These are phyloP conservation scores for Blepharisma japonicum DNA, from an alignment of 73 alveolate genomes.

Conservation along the genomic window DNA sequence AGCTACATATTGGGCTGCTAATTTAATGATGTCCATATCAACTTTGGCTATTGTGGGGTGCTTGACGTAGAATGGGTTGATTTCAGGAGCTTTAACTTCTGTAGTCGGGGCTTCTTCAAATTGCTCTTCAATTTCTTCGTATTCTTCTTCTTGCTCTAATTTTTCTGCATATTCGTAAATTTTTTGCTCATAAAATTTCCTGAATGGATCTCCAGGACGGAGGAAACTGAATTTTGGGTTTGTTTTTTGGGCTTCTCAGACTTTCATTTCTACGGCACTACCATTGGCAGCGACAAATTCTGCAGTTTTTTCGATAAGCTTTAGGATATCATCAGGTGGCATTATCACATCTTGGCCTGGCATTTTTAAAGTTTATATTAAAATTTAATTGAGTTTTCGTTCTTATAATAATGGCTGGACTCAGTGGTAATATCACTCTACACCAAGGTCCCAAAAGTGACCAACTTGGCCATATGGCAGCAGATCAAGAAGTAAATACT, in stretches of 20 bases:
- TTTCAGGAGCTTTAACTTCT: conserved; percentile 39
- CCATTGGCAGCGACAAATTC: conserved; percentile 81
- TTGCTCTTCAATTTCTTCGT: conserved; percentile 40
- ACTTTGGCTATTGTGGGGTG: conserved; percentile 87
- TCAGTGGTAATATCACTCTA: too few species aligned
- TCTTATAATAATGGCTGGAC: too few species aligned
- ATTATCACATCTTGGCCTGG: conserved; percentile 37
- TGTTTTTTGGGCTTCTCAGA: conserved; percentile 55
- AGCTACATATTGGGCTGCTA: conserved; percentile 95
- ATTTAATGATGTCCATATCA: conserved; percentile 91
- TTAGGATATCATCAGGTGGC: conserved; percentile 56
- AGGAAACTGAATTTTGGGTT: conserved; percentile 71
- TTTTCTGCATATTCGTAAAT: conserved; percentile 57
- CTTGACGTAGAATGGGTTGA: conserved; percentile 56
- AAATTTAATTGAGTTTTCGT: too few species aligned
- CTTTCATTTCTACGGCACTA: conserved; percentile 53
- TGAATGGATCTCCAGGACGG: conserved; percentile 67
- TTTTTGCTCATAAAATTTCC: conserved; percentile 71
- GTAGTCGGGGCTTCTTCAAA: conserved; percentile 35
- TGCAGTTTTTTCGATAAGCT: conserved; percentile 76
- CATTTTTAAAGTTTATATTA: conserved; percentile 5
- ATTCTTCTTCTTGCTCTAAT: conserved; percentile 39
- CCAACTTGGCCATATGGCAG: too few species aligned
- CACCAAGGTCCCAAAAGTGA: too few species aligned
- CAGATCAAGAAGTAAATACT: conserved; percentile 45